Evolutionary conservation across 2,329 filamentous ascomycete species (phyloP).

Genomic region (Beauveria rudraprayagi): DNA sequence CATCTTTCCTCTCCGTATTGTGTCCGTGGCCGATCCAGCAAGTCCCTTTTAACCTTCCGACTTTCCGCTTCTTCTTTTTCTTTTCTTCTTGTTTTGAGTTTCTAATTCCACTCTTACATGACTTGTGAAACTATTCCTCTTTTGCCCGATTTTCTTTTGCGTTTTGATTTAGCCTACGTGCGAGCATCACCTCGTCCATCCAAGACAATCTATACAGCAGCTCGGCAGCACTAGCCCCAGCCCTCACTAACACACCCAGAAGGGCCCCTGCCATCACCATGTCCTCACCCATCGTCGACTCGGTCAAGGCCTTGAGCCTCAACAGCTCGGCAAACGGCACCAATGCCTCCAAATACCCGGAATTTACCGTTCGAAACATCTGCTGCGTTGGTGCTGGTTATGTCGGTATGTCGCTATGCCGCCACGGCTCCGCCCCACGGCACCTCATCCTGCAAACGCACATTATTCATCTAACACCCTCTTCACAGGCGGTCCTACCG

Average conservation of each 20-base stretch:
- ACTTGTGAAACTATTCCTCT: neutral
- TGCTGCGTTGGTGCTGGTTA: conserved; percentile 72
- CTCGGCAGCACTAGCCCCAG: neutral
- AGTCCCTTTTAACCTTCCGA: neutral
- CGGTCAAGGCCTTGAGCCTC: conserved; percentile 24
- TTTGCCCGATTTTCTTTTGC: neutral
- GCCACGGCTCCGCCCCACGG: neutral
- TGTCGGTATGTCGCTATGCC: conserved; percentile 48
- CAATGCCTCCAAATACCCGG: conserved; percentile 22
- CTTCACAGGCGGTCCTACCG: conserved; percentile 59
- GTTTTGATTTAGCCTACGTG: neutral
- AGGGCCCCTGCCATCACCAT: neutral
- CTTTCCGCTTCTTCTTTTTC: neutral
- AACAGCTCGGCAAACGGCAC: conserved; percentile 22
- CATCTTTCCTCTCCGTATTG: neutral
- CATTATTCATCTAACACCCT: neutral
- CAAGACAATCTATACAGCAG: neutral
- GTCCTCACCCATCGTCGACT: conserved; percentile 18
- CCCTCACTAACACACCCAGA: neutral
- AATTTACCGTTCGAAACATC: conserved; percentile 45
- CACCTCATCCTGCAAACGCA: neutral
- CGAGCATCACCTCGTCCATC: neutral
- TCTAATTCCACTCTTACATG: neutral
- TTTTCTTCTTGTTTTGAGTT: neutral
- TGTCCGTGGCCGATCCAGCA: neutral